Percentiles rank a stretch among this genome's conserved stretches.
Evolutionary conservation across 441 rosid genomes (phyloP).

Genomic region (Gossypium laxum): DNA sequence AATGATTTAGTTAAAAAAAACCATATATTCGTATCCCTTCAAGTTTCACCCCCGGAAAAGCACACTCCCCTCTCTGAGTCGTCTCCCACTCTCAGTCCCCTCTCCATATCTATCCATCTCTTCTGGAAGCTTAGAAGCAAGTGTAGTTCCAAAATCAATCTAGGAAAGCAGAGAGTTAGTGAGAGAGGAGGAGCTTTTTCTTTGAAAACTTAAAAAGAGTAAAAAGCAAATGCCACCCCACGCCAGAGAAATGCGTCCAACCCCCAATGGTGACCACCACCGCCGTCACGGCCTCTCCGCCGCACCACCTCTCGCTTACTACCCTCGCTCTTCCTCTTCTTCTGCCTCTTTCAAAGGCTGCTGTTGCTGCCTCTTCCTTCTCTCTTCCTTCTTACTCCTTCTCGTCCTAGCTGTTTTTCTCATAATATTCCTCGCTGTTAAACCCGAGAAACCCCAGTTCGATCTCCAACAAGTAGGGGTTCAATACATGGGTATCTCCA

Average conservation of each 20-base stretch:
- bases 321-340: constrained; percentile 50
- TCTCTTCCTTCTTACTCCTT: constrained; percentile 67
- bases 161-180: not conserved
- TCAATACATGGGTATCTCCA: constrained; percentile 69
- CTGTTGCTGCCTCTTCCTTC: constrained; percentile 87
- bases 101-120: not conserved
- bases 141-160: not conserved
- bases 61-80: no score
- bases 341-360: constrained; percentile 83
- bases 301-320: constrained; percentile 27
- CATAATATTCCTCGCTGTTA: constrained; percentile 66
- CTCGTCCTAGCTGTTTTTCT: constrained; percentile 59
- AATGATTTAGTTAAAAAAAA: no score
- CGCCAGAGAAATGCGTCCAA: not conserved
- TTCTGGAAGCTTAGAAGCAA: not conserved
- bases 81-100: no score
- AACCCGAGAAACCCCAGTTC: constrained; percentile 88
- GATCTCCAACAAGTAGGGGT: constrained; percentile 91
- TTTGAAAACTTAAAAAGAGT: not conserved
- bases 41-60: no score
- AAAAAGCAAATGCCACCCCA: constrained; percentile 10
- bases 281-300: constrained; percentile 15
- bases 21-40: no score
- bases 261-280: constrained; percentile 11
- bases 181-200: not conserved